Conservation (phyloP, 1,284 basidiomycete genomes). For the Trametes sp. region DNA sequence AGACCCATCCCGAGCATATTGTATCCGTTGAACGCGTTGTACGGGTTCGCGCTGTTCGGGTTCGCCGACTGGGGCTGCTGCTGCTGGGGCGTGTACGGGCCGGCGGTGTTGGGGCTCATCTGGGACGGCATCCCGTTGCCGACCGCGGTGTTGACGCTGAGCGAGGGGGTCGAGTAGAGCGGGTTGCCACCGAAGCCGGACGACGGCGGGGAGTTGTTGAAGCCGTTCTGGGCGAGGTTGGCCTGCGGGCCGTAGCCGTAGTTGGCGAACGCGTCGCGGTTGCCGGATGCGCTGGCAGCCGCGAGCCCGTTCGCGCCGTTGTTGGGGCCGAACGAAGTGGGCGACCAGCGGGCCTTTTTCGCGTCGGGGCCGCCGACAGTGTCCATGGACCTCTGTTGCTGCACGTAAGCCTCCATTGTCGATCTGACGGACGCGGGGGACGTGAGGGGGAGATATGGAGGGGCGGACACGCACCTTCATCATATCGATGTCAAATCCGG, state of each 20-base stretch:
- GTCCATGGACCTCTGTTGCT: conserved; percentile 76
- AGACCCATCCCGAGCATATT: conserved; percentile 81
- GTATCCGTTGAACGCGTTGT: conserved; percentile 67
- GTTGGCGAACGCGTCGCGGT: conserved; percentile 79
- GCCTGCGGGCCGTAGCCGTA: conserved; percentile 84
- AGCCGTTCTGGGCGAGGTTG: conserved; percentile 59
- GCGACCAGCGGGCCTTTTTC: conserved; percentile 89
- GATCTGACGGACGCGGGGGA: not conserved
- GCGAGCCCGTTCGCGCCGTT: conserved; percentile 49
- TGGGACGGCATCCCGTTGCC: conserved; percentile 61
- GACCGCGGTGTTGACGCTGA: conserved; percentile 71
- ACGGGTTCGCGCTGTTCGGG: conserved; percentile 49
- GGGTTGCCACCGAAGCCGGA: conserved; percentile 55
- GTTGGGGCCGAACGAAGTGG: conserved; percentile 61
- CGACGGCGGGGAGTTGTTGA: conserved; percentile 56
- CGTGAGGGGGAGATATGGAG: not conserved
- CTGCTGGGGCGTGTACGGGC: conserved; percentile 51
- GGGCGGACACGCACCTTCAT: conserved; percentile 68
- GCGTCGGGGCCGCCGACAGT: conserved; percentile 79
- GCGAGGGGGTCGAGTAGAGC: conserved; percentile 75
- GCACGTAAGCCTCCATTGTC: conserved; percentile 9
- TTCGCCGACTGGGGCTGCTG: conserved; percentile 47
- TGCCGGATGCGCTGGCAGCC: conserved; percentile 46
- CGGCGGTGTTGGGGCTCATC: conserved; percentile 69
- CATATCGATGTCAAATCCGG: conserved; percentile 81